phyloP scores from a whole-genome alignment of 345 rosid genomes.

The Sisymbrium altissimum region DNA sequence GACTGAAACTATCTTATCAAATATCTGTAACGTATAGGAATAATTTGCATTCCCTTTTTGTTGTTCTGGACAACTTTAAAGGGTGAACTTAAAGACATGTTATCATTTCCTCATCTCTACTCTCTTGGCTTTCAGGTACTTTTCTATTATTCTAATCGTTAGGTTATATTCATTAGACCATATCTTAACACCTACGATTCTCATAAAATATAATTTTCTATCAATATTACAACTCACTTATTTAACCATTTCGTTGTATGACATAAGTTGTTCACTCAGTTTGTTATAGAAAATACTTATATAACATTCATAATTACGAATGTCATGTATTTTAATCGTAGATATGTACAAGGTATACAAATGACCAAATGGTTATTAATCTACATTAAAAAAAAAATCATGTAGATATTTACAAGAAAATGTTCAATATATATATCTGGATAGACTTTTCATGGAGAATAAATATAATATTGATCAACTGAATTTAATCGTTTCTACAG shows the following conservation, averaged over 20 bases:
- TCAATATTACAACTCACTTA: neutral
- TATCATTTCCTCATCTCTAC: constrained; percentile 51
- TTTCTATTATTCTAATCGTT: neutral
- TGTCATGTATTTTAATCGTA: neutral
- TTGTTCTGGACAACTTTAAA: constrained; percentile 54
- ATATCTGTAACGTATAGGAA: neutral
- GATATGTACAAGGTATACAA: neutral
- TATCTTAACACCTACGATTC: neutral
- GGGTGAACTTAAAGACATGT: constrained; percentile 51
- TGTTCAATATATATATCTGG: neutral
- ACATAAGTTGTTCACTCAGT: neutral
- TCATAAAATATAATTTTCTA: neutral
- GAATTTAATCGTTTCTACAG: neutral
- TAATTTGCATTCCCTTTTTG: constrained; percentile 16
- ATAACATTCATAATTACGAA: neutral
- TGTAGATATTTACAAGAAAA: neutral
- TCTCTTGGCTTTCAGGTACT: constrained; percentile 55
- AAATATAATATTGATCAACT: neutral
- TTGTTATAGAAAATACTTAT: neutral
- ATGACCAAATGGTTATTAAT: neutral
- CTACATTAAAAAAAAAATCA: neutral
- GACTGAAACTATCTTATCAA: neutral
- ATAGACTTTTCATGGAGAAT: neutral
- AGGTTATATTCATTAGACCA: neutral
- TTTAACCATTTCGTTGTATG: neutral